These are phyloP conservation scores for Chenopodium quinoa DNA, from an alignment of 148 eudicot genomes.

Conservation along the genomic window DNA sequence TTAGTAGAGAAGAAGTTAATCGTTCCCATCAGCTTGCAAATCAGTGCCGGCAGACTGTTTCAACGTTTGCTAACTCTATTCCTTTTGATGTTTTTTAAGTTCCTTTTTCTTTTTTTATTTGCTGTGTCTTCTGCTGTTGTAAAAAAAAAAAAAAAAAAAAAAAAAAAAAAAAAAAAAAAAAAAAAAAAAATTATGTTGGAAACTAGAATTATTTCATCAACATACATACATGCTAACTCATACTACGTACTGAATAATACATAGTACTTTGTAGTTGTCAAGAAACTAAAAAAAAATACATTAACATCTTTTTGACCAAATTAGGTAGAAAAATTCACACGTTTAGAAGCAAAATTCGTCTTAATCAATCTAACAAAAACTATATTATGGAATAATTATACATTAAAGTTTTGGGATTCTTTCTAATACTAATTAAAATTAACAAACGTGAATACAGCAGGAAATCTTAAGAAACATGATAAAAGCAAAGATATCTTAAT, in stretches of 20 bases:
- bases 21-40: too few relatives aligned
- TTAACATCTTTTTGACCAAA: not conserved
- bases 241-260: too few relatives aligned
- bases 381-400: not conserved
- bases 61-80: too few relatives aligned
- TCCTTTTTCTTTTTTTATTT: too few relatives aligned
- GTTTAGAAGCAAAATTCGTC: not conserved
- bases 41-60: too few relatives aligned
- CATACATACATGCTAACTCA: too few relatives aligned
- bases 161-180: too few relatives aligned
- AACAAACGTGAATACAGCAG: slow-evolving; percentile 7
- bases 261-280: not conserved
- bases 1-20: too few relatives aligned
- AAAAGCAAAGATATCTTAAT: not conserved
- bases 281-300: not conserved
- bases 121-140: too few relatives aligned
- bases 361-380: not conserved
- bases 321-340: not conserved
- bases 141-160: too few relatives aligned
- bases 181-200: not conserved
- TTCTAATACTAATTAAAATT: not conserved
- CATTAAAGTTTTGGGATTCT: not conserved
- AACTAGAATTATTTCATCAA: not conserved
- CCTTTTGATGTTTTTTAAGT: too few relatives aligned
- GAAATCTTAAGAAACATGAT: not conserved